Evolutionary conservation across 192 early-diverging fungal genomes (phyloP), one percentile per base, ranked within the genome.

Genomic region (Funneliformis geosporum): DNA sequence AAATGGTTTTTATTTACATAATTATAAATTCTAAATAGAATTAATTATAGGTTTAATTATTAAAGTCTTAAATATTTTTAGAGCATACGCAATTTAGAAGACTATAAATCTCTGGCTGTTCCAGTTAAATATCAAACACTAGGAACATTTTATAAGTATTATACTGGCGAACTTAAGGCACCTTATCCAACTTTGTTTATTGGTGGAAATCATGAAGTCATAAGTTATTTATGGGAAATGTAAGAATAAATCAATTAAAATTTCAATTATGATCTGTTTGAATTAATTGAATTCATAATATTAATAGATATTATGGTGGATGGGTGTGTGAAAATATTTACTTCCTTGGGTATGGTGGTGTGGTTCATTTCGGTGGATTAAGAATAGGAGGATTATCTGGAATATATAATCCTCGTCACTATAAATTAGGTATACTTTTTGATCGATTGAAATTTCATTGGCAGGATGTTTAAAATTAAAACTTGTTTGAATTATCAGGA

Each of bases 181-280:
- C 97, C 96, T 1, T 84, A 94, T 59, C 95, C 93, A 0, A 99
- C 97, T 6, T 79, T 99, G 1, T 98, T 99, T 85, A 93, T 99
- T 79, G 98, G 98, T 14, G 98, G 98, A 33, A 99, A 99, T 84
- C 98, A 99, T 80, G 98, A 99, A 83, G 94, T 96, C 0, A 93
- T 92, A 43, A 95, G 94, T 79, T 97, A 98, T 83, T 81, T 98
- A 40, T 95, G 95, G 90, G 98, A 99, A 86, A 86, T 99, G 86
- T 98, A 85, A 83, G 88, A 87, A 38, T 55, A 25, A 33, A 10
- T 55, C 0, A 1, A 69, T 12, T 55, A 18, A 42, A 44, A 21
- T 14, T n/a, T 42, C 12, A 11, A n/a, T 33, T 50, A 69, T 33
- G 25, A 73, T 2, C 33, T 2, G 2, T 33, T n/a, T 33, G 33